A percentile compares a stretch with the other conserved stretches of the same genome.
Evolutionary conservation across 257 asterid genomes (phyloP).

Genomic region (Nyctanthes arbortristis): DNA sequence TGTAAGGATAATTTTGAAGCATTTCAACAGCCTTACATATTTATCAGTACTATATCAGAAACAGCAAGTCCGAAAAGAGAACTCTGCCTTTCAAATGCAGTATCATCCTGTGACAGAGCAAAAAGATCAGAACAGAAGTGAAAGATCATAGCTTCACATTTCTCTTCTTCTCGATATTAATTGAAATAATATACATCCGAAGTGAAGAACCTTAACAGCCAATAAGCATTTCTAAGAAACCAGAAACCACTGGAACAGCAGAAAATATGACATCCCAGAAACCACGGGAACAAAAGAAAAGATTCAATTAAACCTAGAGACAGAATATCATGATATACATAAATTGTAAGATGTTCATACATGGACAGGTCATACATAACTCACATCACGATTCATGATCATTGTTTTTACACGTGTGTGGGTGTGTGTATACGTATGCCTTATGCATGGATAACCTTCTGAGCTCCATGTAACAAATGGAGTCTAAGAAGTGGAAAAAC

Average conservation of each 20-base stretch:
- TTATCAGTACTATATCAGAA: slow-evolving; percentile 94
- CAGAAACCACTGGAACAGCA: not conserved
- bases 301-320: not conserved
- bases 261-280: not conserved
- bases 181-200: not conserved
- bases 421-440: too few species aligned
- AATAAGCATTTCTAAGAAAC: slow-evolving; percentile 20
- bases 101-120: slow-evolving; percentile 71
- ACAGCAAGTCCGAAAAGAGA: slow-evolving; percentile 97
- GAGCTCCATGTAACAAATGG: too few species aligned
- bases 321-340: not conserved
- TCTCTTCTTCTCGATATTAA: not conserved
- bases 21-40: slow-evolving; percentile 68
- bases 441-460: too few species aligned
- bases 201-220: not conserved
- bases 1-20: slow-evolving; percentile 11
- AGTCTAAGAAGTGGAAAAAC: not conserved
- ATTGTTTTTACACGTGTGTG: too few species aligned
- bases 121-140: slow-evolving; percentile 4
- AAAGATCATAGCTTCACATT: not conserved
- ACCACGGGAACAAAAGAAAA: not conserved
- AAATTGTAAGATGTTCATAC: too few species aligned
- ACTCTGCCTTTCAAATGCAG: slow-evolving; percentile 95
- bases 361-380: too few species aligned
- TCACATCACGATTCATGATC: too few species aligned